These are phyloP conservation scores for Angomonas deanei DNA, from an alignment of 208 protist genomes.

Conservation along the genomic window DNA sequence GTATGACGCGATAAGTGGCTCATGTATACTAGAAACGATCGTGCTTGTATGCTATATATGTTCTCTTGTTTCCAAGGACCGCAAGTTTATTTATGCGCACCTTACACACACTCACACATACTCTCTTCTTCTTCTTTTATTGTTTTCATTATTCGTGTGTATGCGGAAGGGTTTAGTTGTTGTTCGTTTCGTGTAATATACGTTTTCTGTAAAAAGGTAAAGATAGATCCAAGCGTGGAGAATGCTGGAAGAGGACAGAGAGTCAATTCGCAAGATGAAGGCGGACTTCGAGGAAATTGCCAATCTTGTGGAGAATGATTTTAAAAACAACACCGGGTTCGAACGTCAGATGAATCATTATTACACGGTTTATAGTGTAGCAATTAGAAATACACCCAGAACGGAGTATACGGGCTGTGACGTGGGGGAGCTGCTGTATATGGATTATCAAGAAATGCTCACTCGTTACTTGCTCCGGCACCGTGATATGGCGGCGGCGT, in stretches of 20 bases:
- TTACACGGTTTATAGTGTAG: conserved; percentile 75
- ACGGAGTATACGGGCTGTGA: conserved; percentile 36
- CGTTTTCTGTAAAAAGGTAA: no score
- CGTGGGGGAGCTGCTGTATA: conserved; percentile 75
- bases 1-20: conserved; percentile 14
- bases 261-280: conserved; percentile 79
- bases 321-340: conserved; percentile 48
- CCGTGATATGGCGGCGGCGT: conserved; percentile 32
- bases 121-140: neutral
- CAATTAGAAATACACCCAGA: conserved; percentile 58
- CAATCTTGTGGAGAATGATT: conserved; percentile 52
- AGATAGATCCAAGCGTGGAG: neutral
- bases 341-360: conserved; percentile 80
- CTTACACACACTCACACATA: no score
- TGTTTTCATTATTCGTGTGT: neutral
- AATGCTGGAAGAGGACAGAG: conserved; percentile 78
- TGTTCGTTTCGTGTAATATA: no score
- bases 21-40: no score
- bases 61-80: no score
- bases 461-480: conserved; percentile 72
- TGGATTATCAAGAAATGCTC: conserved; percentile 90
- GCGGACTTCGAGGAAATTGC: conserved; percentile 81
- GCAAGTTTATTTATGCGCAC: no score
- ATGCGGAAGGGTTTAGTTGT: neutral
- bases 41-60: no score